Percentiles rank a stretch among this genome's conserved stretches.
phyloP scores from a whole-genome alignment of 2,329 filamentous ascomycete genomes.

The Phoma sp. region DNA sequence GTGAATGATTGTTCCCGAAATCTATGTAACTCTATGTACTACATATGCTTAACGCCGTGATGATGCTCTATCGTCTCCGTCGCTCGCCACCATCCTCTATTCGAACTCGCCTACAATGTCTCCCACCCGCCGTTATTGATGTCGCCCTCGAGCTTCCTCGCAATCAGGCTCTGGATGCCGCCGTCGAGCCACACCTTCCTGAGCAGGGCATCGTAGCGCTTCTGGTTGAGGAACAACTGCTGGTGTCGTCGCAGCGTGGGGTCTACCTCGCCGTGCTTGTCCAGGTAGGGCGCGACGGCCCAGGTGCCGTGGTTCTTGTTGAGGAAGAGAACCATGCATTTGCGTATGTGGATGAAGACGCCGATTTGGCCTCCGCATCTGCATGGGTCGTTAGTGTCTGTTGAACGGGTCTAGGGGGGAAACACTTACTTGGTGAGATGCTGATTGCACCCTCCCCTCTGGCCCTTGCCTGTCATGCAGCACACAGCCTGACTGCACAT shows the following conservation, averaged over 20 bases:
- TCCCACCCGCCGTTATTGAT: conserved; percentile 99
- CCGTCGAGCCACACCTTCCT: conserved; percentile 87
- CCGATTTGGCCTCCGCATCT: conserved; percentile 90
- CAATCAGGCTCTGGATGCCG: conserved; percentile 86
- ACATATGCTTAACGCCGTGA: background rate
- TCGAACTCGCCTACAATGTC: conserved; percentile 55
- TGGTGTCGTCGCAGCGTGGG: conserved; percentile 84
- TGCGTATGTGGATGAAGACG: conserved; percentile 95
- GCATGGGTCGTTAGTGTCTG: conserved; percentile 16
- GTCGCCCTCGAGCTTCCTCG: conserved; percentile 88
- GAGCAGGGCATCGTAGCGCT: conserved; percentile 87
- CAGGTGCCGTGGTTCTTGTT: conserved; percentile 84
- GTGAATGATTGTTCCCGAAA: too few species aligned
- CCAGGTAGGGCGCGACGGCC: conserved; percentile 88
- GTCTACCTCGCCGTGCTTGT: conserved; percentile 94
- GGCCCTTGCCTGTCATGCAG: conserved; percentile 71
- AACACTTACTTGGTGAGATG: conserved; percentile 80
- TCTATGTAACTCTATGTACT: background rate
- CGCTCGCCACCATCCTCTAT: too few species aligned
- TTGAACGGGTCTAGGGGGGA: background rate
- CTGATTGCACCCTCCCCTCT: conserved; percentile 73
- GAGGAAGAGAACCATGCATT: conserved; percentile 89
- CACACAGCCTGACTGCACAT: conserved; percentile 95
- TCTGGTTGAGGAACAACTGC: conserved; percentile 91
- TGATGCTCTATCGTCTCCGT: background rate